Percentiles rank a stretch among this genome's conserved stretches.
Evolutionary conservation across 2,329 filamentous ascomycete species (phyloP).

Genomic region (Hysterium pulicare): DNA sequence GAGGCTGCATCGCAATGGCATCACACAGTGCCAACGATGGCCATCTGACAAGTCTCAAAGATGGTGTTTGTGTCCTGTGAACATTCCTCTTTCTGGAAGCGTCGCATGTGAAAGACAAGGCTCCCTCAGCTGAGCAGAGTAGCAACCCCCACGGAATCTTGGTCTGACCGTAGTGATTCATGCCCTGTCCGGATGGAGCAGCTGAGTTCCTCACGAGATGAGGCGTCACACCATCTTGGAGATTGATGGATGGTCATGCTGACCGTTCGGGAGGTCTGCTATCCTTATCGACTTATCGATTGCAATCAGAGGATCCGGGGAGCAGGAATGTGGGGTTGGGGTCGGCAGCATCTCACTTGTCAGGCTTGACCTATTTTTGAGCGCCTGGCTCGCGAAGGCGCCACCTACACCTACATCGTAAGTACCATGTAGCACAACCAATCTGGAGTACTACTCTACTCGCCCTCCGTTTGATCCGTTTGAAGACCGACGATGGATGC

Average conservation of each 20-base stretch:
- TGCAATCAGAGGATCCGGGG: conserved; percentile 3
- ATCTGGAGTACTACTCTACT: neutral
- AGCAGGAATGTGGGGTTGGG: conserved; percentile 4
- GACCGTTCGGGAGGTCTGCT: conserved; percentile 12
- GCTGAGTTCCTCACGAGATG: conserved; percentile 27
- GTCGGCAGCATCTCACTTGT: no score
- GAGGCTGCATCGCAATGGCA: conserved; percentile 18
- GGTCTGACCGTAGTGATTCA: conserved; percentile 5
- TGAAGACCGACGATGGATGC: neutral
- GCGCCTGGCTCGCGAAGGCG: conserved; percentile 7
- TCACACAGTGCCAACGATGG: conserved; percentile 16
- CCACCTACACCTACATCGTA: neutral
- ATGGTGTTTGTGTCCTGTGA: conserved; percentile 6
- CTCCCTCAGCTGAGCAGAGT: conserved; percentile 22
- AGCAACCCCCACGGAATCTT: conserved; percentile 9
- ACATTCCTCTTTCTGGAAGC: conserved; percentile 1
- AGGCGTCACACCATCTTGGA: conserved; percentile 24
- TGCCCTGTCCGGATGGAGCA: conserved; percentile 13
- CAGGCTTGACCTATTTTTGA: conserved; percentile 7
- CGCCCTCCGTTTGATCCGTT: neutral
- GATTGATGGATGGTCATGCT: conserved; percentile 16
- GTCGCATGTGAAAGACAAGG: conserved; percentile 29
- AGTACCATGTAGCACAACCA: neutral
- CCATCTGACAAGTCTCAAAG: conserved; percentile 13
- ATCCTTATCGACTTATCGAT: conserved; percentile 19